Evolutionary conservation across 2,329 filamentous ascomycete species (phyloP), one percentile per base, ranked within the genome.

Genomic region (Ascochyta pisi): DNA sequence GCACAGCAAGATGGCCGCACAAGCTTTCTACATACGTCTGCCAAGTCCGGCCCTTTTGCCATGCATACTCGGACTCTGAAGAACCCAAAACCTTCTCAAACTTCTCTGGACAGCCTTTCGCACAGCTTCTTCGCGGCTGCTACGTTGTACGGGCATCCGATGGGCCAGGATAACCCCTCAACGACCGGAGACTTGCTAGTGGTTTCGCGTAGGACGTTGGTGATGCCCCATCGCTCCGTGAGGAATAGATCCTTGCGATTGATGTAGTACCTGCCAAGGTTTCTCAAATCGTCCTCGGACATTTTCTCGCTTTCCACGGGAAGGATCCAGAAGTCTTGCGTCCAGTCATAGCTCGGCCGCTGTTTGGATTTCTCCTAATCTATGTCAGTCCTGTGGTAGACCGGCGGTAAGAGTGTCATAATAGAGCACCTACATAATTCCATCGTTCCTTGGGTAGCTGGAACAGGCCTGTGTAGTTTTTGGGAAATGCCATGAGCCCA

Each of bases 381-480:
- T 24, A 6, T 16, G 27, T 57, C 26, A 57, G 35, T 27, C 15
- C 3, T 16, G 2, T 5, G 0, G n/a, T 31, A 10, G 10, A 2
- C 43, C 9, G 4, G 10, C 9, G 6, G 4, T n/a, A 5, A 8
- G 4, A 23, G 1, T 26, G 10, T 31, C 3, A 8, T 7, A n/a
- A 13, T 4, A 22, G 8, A 16, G 16, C 6, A 55, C 61, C 52
- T 54, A 63, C 67, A 29, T 58, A 41, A 16, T 62, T 41, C 68
- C 66, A 69, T 31, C 66, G 61, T 7, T 65, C 55, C 42, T 62
- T 61, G 0, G 58, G 61, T 24, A 68, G 27, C 0, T 34, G 47
- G 38, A 66, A 69, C 5, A 65, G 13, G 0, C 46, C 46, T 0
- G 60, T 66, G 24, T 62, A 45, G 23, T 63, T 35, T 3, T 51